Conservation (phyloP, 768 basidiomycete genomes). For the Trametes punicea region DNA sequence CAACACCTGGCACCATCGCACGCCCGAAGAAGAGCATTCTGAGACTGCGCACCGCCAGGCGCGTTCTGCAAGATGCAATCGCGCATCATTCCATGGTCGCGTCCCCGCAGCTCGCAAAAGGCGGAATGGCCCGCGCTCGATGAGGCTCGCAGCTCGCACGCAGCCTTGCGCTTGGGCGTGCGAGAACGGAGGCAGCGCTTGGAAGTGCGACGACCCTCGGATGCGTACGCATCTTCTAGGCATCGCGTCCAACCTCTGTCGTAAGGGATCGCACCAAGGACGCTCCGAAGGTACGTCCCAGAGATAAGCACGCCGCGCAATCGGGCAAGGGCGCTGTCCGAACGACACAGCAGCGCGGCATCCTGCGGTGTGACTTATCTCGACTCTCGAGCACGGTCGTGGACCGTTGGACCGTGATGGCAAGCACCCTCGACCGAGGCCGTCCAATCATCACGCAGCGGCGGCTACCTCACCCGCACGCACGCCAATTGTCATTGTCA, state of each 20-base stretch:
- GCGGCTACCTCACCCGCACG: too few relatives aligned
- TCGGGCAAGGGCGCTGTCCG: background rate
- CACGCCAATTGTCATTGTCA: too few relatives aligned
- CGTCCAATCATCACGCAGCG: background rate
- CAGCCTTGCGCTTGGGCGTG: background rate
- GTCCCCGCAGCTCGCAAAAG: background rate
- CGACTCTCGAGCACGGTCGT: too few relatives aligned
- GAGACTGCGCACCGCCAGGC: too few relatives aligned
- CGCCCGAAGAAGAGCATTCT: too few relatives aligned
- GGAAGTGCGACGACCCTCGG: too few relatives aligned
- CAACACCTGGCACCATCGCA: too few relatives aligned
- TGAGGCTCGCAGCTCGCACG: background rate
- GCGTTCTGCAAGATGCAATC: background rate
- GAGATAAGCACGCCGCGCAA: background rate
- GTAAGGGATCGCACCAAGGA: background rate
- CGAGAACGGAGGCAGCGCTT: background rate
- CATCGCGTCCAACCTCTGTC: background rate
- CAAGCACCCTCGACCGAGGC: background rate
- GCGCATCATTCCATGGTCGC: background rate
- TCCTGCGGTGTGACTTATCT: background rate
- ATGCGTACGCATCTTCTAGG: background rate
- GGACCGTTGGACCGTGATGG: too few relatives aligned
- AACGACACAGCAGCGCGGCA: background rate
- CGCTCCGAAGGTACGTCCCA: too few relatives aligned
- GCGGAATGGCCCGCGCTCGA: background rate